These are phyloP conservation scores for Arthonia radiata DNA, from an alignment of 495 filamentous ascomycete genomes.

Conservation along the genomic window DNA sequence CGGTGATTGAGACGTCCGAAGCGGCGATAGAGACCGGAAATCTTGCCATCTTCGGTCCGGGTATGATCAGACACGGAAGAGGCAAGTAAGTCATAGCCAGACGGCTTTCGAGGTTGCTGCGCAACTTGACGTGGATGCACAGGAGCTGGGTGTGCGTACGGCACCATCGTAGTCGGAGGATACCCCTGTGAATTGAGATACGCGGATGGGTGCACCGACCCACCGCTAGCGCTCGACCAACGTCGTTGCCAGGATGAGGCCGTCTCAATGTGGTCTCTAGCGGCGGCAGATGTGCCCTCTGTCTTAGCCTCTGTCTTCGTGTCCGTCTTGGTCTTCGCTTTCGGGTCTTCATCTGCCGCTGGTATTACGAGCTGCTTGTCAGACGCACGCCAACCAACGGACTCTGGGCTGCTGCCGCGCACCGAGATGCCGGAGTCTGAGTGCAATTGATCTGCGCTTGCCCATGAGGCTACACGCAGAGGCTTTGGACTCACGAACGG, in stretches of 20 bases:
- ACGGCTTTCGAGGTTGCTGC: neutral
- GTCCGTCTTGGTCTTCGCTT: too few species aligned
- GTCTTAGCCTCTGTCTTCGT: too few species aligned
- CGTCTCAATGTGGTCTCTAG: neutral
- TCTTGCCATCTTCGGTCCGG: neutral
- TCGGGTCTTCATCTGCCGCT: too few species aligned
- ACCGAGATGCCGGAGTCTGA: too few species aligned
- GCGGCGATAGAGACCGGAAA: conserved; percentile 48
- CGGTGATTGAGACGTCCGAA: conserved; percentile 73
- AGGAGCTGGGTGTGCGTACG: too few species aligned
- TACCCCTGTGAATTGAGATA: neutral
- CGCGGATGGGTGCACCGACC: neutral
- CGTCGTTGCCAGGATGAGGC: neutral
- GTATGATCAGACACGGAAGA: neutral
- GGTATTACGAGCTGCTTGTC: too few species aligned
- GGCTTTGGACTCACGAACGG: too few species aligned
- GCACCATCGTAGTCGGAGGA: too few species aligned
- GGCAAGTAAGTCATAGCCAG: neutral
- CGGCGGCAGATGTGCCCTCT: neutral
- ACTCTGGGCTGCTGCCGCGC: too few species aligned
- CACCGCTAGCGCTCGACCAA: neutral
- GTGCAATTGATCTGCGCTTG: too few species aligned
- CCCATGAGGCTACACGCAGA: too few species aligned
- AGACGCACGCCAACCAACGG: too few species aligned
- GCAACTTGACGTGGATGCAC: neutral